These are phyloP conservation scores for Fusarium scirpi DNA, from an alignment of 2,329 filamentous ascomycete genomes.

Conservation along the genomic window DNA sequence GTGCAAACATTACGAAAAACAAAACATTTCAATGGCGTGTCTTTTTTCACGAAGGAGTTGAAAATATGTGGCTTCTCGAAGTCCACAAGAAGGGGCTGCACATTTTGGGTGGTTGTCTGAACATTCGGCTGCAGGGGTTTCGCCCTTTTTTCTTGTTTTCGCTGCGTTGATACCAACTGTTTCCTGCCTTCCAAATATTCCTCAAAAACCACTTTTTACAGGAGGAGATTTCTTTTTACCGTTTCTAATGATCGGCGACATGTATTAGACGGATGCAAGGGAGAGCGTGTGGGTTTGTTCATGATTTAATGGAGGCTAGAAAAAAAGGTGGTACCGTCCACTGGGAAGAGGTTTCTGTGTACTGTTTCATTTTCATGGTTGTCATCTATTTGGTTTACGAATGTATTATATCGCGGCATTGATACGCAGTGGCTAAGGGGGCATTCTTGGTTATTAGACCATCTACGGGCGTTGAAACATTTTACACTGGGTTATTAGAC, in stretches of 20 bases:
- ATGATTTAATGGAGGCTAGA: conserved; percentile 23
- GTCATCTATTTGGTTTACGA: conserved; percentile 11
- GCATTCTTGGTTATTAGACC: conserved; percentile 44
- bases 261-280: conserved; percentile 35
- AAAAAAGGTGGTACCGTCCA: conserved; percentile 32
- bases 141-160: conserved; percentile 20
- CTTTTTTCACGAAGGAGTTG: conserved; percentile 33
- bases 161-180: conserved; percentile 42
- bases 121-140: conserved; percentile 36
- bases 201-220: conserved; percentile 18
- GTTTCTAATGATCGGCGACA: conserved; percentile 34
- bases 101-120: conserved; percentile 44
- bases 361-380: conserved; percentile 32
- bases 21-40: conserved; percentile 29
- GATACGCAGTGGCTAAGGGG: conserved; percentile 8
- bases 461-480: conserved; percentile 27
- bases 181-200: conserved; percentile 9
- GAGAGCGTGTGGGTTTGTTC: conserved; percentile 35
- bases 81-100: conserved; percentile 22
- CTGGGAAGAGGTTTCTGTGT: conserved; percentile 17
- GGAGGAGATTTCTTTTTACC: conserved; percentile 26
- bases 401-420: conserved; percentile 2
- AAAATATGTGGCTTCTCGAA: conserved; percentile 23
- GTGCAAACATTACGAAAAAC: conserved; percentile 32
- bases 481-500: conserved; percentile 39